Conservation (phyloP, 2,329 filamentous ascomycete species). For the Fusarium sp. region DNA sequence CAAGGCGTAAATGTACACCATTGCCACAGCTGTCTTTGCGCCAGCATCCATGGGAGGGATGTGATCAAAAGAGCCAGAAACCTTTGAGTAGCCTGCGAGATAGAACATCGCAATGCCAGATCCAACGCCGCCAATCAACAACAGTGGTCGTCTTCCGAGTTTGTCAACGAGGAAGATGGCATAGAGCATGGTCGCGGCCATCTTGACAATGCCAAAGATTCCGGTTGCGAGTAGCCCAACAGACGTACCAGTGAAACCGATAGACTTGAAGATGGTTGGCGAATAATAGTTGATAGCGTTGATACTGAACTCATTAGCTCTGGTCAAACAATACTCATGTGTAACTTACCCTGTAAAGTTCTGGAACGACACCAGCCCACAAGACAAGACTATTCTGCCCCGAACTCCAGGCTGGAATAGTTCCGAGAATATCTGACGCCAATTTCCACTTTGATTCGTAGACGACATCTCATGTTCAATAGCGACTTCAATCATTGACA, state of each 20-base stretch:
- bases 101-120: not conserved
- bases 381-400: slow-evolving; percentile 52
- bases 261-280: not conserved
- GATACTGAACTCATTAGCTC: not conserved
- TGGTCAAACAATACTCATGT: no score
- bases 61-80: slow-evolving; percentile 14
- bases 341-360: not conserved
- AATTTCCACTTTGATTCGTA: slow-evolving; percentile 17
- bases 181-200: not conserved
- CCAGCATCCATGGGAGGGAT: slow-evolving; percentile 27
- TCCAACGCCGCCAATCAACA: not conserved
- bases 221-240: not conserved
- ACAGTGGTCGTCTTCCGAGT: not conserved
- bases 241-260: not conserved
- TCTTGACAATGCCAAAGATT: not conserved
- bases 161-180: not conserved
- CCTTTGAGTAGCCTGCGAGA: not conserved
- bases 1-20: slow-evolving; percentile 47
- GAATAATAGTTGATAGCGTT: not conserved
- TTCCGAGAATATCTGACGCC: slow-evolving; percentile 34
- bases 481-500: slow-evolving; percentile 57
- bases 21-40: slow-evolving; percentile 46
- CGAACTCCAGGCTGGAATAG: slow-evolving; percentile 39
- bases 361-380: slow-evolving; percentile 45
- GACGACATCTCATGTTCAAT: slow-evolving; percentile 66